Conservation (phyloP, 1,284 basidiomycete genomes). For the Hymenochaete sp. region DNA sequence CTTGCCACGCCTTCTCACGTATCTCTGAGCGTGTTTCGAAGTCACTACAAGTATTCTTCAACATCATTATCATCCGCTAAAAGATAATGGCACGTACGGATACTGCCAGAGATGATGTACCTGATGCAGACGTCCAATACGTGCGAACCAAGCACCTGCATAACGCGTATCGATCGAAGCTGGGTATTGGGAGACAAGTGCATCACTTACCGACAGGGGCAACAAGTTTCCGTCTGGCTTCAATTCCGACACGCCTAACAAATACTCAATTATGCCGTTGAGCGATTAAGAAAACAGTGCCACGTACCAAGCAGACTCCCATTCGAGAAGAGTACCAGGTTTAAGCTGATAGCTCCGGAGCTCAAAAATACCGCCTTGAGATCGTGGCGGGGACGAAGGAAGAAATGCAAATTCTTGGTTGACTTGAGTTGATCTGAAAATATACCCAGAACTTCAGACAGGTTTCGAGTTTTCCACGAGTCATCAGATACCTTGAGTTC, state of each 20-base stretch:
- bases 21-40: conserved; percentile 75
- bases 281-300: conserved; percentile 21
- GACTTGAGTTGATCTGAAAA: conserved; percentile 70
- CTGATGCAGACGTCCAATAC: conserved; percentile 82
- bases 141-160: conserved; percentile 94
- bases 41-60: conserved; percentile 36
- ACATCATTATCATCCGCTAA: conserved; percentile 9
- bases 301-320: conserved; percentile 83
- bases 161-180: no score
- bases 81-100: conserved; percentile 45
- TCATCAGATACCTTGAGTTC: no score
- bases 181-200: no score
- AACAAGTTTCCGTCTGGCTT: conserved; percentile 77
- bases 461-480: no score
- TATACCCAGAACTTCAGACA: no score
- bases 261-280: neutral
- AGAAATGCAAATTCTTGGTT: conserved; percentile 93
- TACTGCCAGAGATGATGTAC: conserved; percentile 96
- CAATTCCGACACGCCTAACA: conserved; percentile 73
- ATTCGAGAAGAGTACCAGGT: conserved; percentile 84
- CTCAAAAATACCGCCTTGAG: conserved; percentile 86
- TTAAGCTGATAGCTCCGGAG: conserved; percentile 77
- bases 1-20: conserved; percentile 84
- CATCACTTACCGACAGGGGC: conserved; percentile 83
- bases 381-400: conserved; percentile 78